A percentile compares a stretch with the other conserved stretches of the same genome.
phyloP scores from a whole-genome alignment of 2,329 filamentous ascomycete genomes.

The Colletotrichum karsti region DNA sequence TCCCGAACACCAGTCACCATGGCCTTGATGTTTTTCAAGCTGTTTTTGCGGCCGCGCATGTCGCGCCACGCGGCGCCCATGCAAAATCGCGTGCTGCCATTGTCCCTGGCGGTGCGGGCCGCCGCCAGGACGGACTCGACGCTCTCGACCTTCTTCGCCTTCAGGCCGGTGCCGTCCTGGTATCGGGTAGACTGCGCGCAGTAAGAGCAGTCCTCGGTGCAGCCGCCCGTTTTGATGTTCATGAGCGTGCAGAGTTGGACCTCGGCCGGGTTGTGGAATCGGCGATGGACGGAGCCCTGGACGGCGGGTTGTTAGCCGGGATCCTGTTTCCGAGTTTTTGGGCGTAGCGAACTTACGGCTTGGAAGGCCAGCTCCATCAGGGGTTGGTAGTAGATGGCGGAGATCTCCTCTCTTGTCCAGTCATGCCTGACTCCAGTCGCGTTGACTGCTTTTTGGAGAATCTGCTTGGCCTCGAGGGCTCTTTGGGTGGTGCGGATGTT shows the following conservation, averaged over 20 bases:
- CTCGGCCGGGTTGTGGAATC: slow-evolving; percentile 83
- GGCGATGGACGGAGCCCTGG: slow-evolving; percentile 80
- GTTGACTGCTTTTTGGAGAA: slow-evolving; percentile 62
- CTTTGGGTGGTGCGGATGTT: slow-evolving; percentile 3
- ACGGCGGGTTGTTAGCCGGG: background rate
- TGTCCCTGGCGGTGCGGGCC: slow-evolving; percentile 79
- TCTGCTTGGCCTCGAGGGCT: slow-evolving; percentile 31
- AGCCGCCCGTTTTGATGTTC: slow-evolving; percentile 96
- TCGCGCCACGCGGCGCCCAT: slow-evolving; percentile 96
- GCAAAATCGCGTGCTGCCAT: slow-evolving; percentile 91
- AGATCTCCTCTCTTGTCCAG: slow-evolving; percentile 86
- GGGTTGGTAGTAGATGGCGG: slow-evolving; percentile 82
- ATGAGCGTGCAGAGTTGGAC: slow-evolving; percentile 95
- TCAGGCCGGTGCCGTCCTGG: slow-evolving; percentile 77
- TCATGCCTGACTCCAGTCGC: slow-evolving; percentile 71
- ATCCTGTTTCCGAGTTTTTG: background rate
- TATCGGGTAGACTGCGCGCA: slow-evolving; percentile 89
- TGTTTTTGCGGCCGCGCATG: slow-evolving; percentile 89
- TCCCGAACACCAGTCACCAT: slow-evolving; percentile 85
- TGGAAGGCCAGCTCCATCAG: slow-evolving; percentile 82
- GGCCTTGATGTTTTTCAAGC: slow-evolving; percentile 81
- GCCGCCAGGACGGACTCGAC: slow-evolving; percentile 85
- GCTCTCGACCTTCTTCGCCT: slow-evolving; percentile 80
- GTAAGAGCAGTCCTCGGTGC: slow-evolving; percentile 92
- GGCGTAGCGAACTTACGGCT: slow-evolving; percentile 61